Evolutionary conservation across 768 basidiomycete genomes (phyloP), one percentile per base, ranked within the genome.

Genomic region (Tylopilus cervinicoccineus): DNA sequence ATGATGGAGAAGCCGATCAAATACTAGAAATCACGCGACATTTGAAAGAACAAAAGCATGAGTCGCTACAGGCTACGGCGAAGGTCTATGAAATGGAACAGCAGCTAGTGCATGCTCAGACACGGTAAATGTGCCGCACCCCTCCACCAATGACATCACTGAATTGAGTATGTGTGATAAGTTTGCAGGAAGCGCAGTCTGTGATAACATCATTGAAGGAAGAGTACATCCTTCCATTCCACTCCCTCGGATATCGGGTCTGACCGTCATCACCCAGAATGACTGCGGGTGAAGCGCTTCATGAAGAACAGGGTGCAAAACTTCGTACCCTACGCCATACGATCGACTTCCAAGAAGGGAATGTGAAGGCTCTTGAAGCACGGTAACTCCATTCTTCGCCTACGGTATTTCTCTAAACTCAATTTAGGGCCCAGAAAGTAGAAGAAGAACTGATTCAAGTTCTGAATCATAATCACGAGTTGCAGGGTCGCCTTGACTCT

Each of bases 291-390:
- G 58, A 69, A 37, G 56, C 53, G 40, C 43, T 60, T 26, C 47
- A 43, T 43, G 50, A 59, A 50, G 67, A 67, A 32, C 51, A 54
- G n/a, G 52, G 46, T 26, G 38, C 47, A 51, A 65, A 65, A 32
- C 47, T 67, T n/a, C 63, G 56, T 33, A 51, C 61, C 17, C 57
- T 69, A 45, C 65, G 61, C 29, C 56, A 67, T 43, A 54, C 63
- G n/a, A 58, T 61, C 28, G 55, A 63, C 0, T 63, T 63, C 44
- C 65, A 69, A 36, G 65, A 67, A 52, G 61, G 49, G 20, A 60
- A 57, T n/a, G 36, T 56, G 33, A 63, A 57, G 38, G 48, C 42
- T 17, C 34, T 61, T 33, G 65, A 69, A 47, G 44, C 52, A 38
- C 63, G 61, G 65, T 67, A 60, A 36, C 32, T 27, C 12, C 33